Percentiles rank a stretch among this genome's conserved stretches.
Evolutionary conservation across 73 alveolate species (phyloP).

Genomic region (Tetrahymena elliotti): DNA sequence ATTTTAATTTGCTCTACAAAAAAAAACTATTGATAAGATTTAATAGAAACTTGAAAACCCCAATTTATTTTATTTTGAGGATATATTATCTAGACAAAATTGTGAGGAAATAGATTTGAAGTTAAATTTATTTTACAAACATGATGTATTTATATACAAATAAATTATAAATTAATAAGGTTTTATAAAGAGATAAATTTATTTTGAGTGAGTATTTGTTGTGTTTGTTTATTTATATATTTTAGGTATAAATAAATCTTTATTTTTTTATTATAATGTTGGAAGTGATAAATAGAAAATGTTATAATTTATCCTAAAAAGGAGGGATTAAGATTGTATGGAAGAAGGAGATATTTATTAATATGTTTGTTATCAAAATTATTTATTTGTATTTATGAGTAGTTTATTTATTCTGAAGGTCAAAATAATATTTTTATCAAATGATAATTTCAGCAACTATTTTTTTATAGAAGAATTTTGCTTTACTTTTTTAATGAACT

Average conservation of each 20-base stretch:
- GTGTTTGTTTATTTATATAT: not conserved
- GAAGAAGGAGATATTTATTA: not conserved
- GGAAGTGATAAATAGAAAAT: not conserved
- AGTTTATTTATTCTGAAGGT: not conserved
- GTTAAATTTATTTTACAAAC: not conserved
- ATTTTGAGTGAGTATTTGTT: too few relatives aligned
- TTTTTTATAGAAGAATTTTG: not conserved
- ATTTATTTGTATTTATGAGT: not conserved
- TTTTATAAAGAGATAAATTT: too few relatives aligned
- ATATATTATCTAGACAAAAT: too few relatives aligned
- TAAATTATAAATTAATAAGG: too few relatives aligned
- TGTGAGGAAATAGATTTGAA: not conserved
- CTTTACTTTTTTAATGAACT: not conserved
- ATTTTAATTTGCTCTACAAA: too few relatives aligned
- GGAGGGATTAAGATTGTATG: not conserved
- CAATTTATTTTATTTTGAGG: too few relatives aligned
- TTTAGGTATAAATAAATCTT: too few relatives aligned
- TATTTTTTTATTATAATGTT: too few relatives aligned
- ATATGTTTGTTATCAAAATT: not conserved
- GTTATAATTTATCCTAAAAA: not conserved
- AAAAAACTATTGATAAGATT: too few relatives aligned
- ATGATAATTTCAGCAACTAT: not conserved
- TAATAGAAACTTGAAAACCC: too few relatives aligned
- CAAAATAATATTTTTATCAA: not conserved
- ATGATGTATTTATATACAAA: not conserved